Evolutionary conservation across 2,329 filamentous ascomycete species (phyloP), one percentile per base, ranked within the genome.

Genomic region (Phyllosticta citriasiana): DNA sequence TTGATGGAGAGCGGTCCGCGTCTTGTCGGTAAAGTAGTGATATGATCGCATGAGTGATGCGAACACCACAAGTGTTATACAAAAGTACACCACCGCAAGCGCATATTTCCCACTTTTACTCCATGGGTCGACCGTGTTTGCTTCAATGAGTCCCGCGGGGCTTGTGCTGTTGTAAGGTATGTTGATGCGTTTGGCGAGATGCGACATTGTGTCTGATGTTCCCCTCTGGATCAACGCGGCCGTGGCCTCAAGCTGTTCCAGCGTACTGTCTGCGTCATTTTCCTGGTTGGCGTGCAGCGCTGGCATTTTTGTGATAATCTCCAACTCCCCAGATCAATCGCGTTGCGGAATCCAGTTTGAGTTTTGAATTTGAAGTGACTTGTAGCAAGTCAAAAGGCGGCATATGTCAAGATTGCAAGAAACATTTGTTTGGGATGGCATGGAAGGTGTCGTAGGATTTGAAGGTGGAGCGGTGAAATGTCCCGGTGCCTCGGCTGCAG

Each of bases 11-110:
- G 91, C 92, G 66, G 92, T 89, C 66, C 92, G 85, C 66, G 96
- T 90, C 77, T 94, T 95, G 78, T 97, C 92, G 67, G 92, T 91
- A 87, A 91, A 96, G 67, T 88, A 86, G 74, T 96, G 88, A 80
- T 92, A 96, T 70, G 89, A 81, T 66, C 91, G 85, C 70, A 93
- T 79, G 10, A 87, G 69, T 10, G 88, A 77, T 4, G 92, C 85
- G 59, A 84, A 68, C 27, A 82, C 81, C 65, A 92, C 80, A 63
- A 97, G 73, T 57, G 86, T 84, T 56, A 95, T 73, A 58, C 88
- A 86, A 69, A 96, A 95, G 74, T 95, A 96, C 14, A 93, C 90
- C 85, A 91, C 96, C 62, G 88, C 90, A 57, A 90, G 77, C 2
- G 82, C 91, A 76, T 97, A 96, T 77, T 96, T 95, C 53, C 88